Evolutionary conservation across 2,329 filamentous ascomycete genomes (phyloP).

Genomic region (Drechslerella stenobrocha): DNA sequence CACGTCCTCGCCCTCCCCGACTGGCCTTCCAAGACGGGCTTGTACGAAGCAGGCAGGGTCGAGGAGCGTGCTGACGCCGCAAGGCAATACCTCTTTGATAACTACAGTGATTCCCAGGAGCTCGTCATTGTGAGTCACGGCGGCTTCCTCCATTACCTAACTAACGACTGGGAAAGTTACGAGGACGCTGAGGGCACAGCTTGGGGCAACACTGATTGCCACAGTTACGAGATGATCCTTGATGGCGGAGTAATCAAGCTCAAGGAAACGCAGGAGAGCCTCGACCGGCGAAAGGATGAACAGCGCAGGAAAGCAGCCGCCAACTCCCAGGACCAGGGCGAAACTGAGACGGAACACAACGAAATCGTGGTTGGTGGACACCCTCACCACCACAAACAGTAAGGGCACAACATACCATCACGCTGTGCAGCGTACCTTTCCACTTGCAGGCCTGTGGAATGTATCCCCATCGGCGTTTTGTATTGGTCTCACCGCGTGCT

Average conservation of each 20-base stretch:
- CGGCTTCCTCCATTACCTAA: conserved; percentile 51
- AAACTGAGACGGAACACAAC: conserved; percentile 13
- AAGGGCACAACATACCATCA: background rate
- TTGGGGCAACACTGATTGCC: conserved; percentile 52
- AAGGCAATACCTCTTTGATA: conserved; percentile 20
- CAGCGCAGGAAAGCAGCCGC: background rate
- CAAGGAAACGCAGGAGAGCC: conserved; percentile 48
- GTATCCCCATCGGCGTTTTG: too few relatives aligned
- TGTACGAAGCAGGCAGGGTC: conserved; percentile 13
- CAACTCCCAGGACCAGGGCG: too few relatives aligned
- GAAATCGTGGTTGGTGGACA: conserved; percentile 32
- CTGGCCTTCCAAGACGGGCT: conserved; percentile 24
- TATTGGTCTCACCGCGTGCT: too few relatives aligned
- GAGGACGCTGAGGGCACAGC: conserved; percentile 38
- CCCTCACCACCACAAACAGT: background rate
- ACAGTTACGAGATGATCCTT: conserved; percentile 47
- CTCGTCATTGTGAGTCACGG: conserved; percentile 27
- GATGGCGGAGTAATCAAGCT: conserved; percentile 30
- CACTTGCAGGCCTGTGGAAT: too few relatives aligned
- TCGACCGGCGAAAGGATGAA: conserved; percentile 25
- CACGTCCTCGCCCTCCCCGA: conserved; percentile 4
- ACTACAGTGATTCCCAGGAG: conserved; percentile 8
- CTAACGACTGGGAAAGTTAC: conserved; percentile 50
- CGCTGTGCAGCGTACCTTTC: background rate
- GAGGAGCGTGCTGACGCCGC: conserved; percentile 4